A percentile compares a stretch with the other conserved stretches of the same genome.
These are phyloP conservation scores for Trichoderma virens DNA, from an alignment of 495 filamentous ascomycete genomes.

Conservation along the genomic window DNA sequence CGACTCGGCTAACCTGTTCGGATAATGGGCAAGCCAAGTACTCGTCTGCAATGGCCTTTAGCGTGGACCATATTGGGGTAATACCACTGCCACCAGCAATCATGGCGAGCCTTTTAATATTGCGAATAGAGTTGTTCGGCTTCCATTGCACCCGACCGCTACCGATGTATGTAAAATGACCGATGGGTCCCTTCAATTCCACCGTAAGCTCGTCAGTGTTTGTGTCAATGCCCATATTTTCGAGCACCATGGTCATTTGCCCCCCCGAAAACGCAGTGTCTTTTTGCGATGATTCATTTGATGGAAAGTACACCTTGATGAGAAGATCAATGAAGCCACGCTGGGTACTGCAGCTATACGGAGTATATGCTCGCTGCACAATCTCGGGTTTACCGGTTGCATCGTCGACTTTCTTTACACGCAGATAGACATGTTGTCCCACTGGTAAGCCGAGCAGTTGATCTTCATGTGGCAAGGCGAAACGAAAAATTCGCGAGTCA, in stretches of 20 bases:
- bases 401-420: constrained; percentile 56
- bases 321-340: constrained; percentile 64
- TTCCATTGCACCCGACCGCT: constrained; percentile 47
- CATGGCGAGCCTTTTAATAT: constrained; percentile 71
- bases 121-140: constrained; percentile 50
- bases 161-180: constrained; percentile 77
- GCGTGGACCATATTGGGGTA: constrained; percentile 85
- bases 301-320: constrained; percentile 74
- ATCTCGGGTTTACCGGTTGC: constrained; percentile 43
- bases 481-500: constrained; percentile 80
- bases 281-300: constrained; percentile 38
- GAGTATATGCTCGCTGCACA: constrained; percentile 85
- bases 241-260: constrained; percentile 78
- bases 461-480: constrained; percentile 63
- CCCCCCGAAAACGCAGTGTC: constrained; percentile 44
- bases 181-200: constrained; percentile 88
- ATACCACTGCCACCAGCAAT: constrained; percentile 85
- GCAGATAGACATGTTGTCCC: constrained; percentile 87
- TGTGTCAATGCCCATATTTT: constrained; percentile 52
- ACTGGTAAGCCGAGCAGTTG: constrained; percentile 74
- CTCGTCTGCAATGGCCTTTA: constrained; percentile 61
- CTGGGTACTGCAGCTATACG: constrained; percentile 57
- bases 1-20: constrained; percentile 25
- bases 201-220: constrained; percentile 29
- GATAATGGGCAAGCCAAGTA: background rate